phyloP scores from a whole-genome alignment of 2,329 filamentous ascomycete species.

The Pyricularia pennisetigena region DNA sequence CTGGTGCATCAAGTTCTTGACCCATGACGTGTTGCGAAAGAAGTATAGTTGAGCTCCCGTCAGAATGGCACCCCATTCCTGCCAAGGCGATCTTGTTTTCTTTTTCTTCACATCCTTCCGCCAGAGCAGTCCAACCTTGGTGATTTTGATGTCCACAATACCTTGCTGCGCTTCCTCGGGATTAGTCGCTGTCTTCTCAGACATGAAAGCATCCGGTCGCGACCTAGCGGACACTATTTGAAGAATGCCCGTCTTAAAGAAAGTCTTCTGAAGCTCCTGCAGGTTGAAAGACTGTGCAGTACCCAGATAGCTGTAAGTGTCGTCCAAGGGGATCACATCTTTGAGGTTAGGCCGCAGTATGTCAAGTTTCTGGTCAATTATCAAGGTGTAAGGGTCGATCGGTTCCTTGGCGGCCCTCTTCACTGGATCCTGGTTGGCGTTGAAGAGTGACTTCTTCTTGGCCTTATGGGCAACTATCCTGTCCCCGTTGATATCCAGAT shows the following conservation, averaged over 20 bases:
- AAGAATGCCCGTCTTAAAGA: slow-evolving; percentile 82
- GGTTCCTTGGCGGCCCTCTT: slow-evolving; percentile 67
- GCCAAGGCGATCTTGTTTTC: slow-evolving; percentile 91
- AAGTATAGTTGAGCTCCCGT: slow-evolving; percentile 97
- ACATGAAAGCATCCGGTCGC: slow-evolving; percentile 89
- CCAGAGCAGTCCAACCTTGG: slow-evolving; percentile 92
- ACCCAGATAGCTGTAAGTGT: slow-evolving; percentile 82
- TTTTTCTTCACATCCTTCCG: slow-evolving; percentile 90
- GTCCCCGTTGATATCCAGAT: slow-evolving; percentile 69
- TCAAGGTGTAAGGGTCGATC: slow-evolving; percentile 89
- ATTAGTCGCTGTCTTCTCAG: slow-evolving; percentile 73
- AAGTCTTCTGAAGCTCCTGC: slow-evolving; percentile 73
- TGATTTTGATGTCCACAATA: slow-evolving; percentile 94
- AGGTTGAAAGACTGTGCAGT: slow-evolving; percentile 69
- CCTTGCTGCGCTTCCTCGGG: slow-evolving; percentile 81
- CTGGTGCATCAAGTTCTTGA: slow-evolving; percentile 83
- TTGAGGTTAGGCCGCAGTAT: slow-evolving; percentile 73
- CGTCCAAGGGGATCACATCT: slow-evolving; percentile 86
- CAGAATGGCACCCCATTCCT: slow-evolving; percentile 95
- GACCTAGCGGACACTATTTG: slow-evolving; percentile 94
- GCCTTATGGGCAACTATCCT: slow-evolving; percentile 61
- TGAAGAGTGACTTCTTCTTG: slow-evolving; percentile 61
- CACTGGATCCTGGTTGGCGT: slow-evolving; percentile 51
- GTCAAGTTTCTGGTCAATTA: slow-evolving; percentile 82
- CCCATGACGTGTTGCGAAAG: slow-evolving; percentile 88